phyloP scores from a whole-genome alignment of 169 alveolate genomes.

The Plasmodium yoelii region DNA sequence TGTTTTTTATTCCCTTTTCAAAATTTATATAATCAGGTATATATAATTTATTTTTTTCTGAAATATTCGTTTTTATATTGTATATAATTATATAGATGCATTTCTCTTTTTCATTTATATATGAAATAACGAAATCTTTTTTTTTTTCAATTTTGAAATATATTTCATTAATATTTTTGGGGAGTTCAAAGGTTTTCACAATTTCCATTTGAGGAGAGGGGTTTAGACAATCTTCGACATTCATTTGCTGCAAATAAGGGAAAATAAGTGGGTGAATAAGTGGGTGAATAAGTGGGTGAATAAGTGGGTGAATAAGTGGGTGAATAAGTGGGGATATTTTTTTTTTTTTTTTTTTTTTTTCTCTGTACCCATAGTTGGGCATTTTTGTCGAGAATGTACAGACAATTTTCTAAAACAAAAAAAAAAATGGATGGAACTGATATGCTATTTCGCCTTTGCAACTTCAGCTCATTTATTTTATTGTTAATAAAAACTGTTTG shows the following conservation, averaged over 20 bases:
- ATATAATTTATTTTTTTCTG: background rate
- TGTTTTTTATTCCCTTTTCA: conserved; percentile 16
- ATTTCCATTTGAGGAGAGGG: background rate
- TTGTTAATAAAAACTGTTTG: conserved; percentile 9
- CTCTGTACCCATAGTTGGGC: conserved; percentile 30
- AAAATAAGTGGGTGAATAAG: no score
- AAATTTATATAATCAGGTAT: conserved; percentile 4
- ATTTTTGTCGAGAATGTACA: conserved; percentile 44
- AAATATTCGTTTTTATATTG: conserved; percentile 3
- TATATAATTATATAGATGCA: conserved; percentile 12
- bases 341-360: background rate
- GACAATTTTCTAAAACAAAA: conserved; percentile 11
- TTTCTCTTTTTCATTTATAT: conserved; percentile 23
- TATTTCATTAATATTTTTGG: conserved; percentile 17
- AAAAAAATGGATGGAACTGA: conserved; percentile 22
- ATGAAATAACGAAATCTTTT: conserved; percentile 17
- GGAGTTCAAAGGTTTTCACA: conserved; percentile 9
- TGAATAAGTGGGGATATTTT: no score
- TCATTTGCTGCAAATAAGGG: conserved; percentile 4
- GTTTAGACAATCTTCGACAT: background rate
- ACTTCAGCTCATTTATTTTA: conserved; percentile 33
- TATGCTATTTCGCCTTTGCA: conserved; percentile 25
- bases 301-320: no score
- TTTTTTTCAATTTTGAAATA: conserved; percentile 56
- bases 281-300: no score